phyloP scores from a whole-genome alignment of 768 basidiomycete species.

The Termitomyces sp. region DNA sequence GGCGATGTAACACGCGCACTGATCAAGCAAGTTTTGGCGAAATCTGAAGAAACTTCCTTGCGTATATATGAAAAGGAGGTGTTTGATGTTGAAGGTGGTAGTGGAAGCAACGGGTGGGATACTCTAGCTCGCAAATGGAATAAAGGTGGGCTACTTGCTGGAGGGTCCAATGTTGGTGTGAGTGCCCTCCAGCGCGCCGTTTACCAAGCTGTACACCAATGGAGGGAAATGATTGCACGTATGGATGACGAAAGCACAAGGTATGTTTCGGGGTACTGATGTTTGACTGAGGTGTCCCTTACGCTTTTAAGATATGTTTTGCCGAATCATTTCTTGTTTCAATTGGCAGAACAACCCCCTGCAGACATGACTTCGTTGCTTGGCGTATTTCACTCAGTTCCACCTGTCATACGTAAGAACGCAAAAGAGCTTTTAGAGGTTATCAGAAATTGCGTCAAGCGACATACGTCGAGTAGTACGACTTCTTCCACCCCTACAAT shows the following conservation, averaged over 20 bases:
- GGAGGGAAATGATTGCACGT: constrained; percentile 77
- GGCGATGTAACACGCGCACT: constrained; percentile 30
- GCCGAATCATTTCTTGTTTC: constrained; percentile 70
- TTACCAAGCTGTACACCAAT: constrained; percentile 69
- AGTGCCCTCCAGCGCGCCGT: constrained; percentile 50
- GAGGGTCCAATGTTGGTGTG: constrained; percentile 27
- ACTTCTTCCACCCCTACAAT: neutral
- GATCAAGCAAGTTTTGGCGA: constrained; percentile 58
- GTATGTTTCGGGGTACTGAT: constrained; percentile 27
- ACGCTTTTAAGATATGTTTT: constrained; percentile 54
- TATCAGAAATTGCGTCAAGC: constrained; percentile 47
- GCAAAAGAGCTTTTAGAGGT: constrained; percentile 60
- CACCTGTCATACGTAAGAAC: constrained; percentile 56
- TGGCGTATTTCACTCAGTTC: constrained; percentile 51
- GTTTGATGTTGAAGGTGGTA: constrained; percentile 63
- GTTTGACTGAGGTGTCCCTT: neutral
- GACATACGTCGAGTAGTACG: constrained; percentile 16
- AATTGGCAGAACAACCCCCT: constrained; percentile 67
- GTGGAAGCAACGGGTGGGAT: constrained; percentile 73
- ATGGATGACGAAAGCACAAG: constrained; percentile 84
- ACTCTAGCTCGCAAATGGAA: constrained; percentile 81
- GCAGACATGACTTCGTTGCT: constrained; percentile 59
- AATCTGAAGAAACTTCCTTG: constrained; percentile 74
- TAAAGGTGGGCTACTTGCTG: constrained; percentile 44
- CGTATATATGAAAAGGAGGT: constrained; percentile 62